Evolutionary conservation across 106 monocot species (phyloP).

Genomic region (Acorus gramineus): DNA sequence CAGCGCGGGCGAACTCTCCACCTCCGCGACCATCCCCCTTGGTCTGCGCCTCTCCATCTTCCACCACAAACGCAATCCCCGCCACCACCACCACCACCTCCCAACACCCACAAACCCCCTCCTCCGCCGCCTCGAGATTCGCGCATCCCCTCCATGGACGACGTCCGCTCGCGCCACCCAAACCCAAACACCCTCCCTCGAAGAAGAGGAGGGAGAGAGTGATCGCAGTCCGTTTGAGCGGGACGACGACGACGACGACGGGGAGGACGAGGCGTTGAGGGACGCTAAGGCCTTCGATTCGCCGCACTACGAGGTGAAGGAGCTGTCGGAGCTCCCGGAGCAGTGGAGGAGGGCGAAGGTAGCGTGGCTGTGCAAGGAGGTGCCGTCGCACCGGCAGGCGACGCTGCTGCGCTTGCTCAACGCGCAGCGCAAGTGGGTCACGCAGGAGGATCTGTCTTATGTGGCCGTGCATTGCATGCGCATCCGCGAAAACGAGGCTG

Average conservation of each 20-base stretch:
- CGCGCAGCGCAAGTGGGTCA: constrained; percentile 91
- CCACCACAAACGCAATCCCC: no score
- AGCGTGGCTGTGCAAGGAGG: constrained; percentile 97
- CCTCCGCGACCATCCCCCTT: no score
- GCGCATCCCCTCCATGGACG: no score
- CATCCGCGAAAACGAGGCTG: constrained; percentile 75
- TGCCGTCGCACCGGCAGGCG: constrained; percentile 75
- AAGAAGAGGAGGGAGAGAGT: no score
- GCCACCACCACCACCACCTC: no score
- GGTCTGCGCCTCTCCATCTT: no score
- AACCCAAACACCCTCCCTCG: no score
- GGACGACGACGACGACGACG: not conserved
- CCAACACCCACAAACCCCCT: no score
- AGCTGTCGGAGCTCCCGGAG: constrained; percentile 90
- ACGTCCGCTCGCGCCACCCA: no score
- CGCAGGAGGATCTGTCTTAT: constrained; percentile 70
- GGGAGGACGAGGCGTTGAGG: constrained; percentile 19
- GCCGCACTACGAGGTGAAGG: constrained; percentile 45
- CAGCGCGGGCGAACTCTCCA: no score
- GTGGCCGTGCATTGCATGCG: constrained; percentile 69
- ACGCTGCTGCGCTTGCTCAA: constrained; percentile 66
- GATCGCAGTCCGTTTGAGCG: no score
- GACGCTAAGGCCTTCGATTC: constrained; percentile 29
- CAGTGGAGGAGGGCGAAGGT: constrained; percentile 85
- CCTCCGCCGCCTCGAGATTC: no score